These are phyloP conservation scores for Pseudogymnoascus sp. DNA, from an alignment of 2,329 filamentous ascomycete genomes.

Conservation along the genomic window DNA sequence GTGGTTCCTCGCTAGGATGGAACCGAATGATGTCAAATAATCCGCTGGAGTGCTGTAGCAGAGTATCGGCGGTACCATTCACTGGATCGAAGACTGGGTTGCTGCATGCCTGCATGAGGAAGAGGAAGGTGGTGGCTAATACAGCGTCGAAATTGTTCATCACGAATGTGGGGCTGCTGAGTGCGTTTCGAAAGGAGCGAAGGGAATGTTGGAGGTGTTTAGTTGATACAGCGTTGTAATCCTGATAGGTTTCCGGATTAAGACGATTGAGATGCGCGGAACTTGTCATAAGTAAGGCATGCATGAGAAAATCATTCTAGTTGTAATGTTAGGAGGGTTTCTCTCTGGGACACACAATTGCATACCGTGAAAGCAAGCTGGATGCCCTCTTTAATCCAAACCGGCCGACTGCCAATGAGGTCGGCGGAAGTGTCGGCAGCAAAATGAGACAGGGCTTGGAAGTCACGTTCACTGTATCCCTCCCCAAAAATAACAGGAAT, in stretches of 20 bases:
- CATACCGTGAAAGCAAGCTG: constrained; percentile 17
- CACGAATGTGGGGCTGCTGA: constrained; percentile 9
- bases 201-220: constrained; percentile 16
- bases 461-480: background rate
- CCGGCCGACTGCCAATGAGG: background rate
- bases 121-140: constrained; percentile 16
- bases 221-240: constrained; percentile 11
- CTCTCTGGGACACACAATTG: background rate
- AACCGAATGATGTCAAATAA: constrained; percentile 14
- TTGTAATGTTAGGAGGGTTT: background rate
- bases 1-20: background rate
- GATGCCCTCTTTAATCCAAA: constrained; percentile 16
- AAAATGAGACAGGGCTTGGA: background rate
- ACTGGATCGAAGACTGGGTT: background rate
- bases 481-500: background rate
- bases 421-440: background rate
- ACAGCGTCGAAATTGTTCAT: constrained; percentile 14
- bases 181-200: constrained; percentile 13
- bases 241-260: background rate
- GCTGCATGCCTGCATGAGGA: constrained; percentile 12
- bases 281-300: constrained; percentile 14
- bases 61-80: constrained; percentile 12
- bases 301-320: constrained; percentile 17
- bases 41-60: constrained; percentile 15
- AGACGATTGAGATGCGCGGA: constrained; percentile 6